phyloP scores from a whole-genome alignment of 2,329 filamentous ascomycete genomes.

The Didymella exigua region DNA sequence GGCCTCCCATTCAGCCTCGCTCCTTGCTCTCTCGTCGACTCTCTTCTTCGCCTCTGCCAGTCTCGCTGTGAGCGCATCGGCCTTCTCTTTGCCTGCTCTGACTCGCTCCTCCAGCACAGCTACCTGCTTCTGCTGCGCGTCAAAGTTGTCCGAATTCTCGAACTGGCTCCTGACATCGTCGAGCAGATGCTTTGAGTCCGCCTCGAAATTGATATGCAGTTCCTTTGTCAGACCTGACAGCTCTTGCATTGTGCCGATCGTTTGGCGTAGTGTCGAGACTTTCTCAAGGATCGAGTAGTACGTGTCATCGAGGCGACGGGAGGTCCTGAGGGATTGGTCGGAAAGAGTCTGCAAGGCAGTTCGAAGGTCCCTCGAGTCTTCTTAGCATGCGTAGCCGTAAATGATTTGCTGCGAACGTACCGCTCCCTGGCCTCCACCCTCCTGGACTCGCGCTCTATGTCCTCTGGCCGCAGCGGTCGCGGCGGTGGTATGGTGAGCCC shows the following conservation, averaged over 20 bases:
- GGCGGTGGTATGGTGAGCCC: conserved; percentile 24
- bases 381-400: conserved; percentile 17
- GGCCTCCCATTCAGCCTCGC: conserved; percentile 71
- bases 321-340: conserved; percentile 66
- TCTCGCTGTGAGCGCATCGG: conserved; percentile 64
- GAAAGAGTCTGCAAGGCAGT: conserved; percentile 56
- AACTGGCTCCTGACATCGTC: conserved; percentile 67
- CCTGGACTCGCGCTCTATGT: conserved; percentile 48
- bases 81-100: conserved; percentile 62
- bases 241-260: conserved; percentile 68
- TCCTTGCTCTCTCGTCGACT: conserved; percentile 70
- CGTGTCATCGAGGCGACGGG: conserved; percentile 71
- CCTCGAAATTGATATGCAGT: conserved; percentile 64
- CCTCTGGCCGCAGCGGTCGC: conserved; percentile 45
- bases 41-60: conserved; percentile 68
- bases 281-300: conserved; percentile 77
- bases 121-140: conserved; percentile 69
- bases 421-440: conserved; percentile 46
- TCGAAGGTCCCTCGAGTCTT: conserved; percentile 46
- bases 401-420: conserved; percentile 29
- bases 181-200: conserved; percentile 64
- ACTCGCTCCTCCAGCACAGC: conserved; percentile 67
- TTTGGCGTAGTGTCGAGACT: conserved; percentile 66
- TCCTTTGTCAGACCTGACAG: conserved; percentile 67
- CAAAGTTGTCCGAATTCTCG: conserved; percentile 65